These are phyloP conservation scores for Astrothelium macrocarpum DNA, from an alignment of 495 filamentous ascomycete genomes.

Conservation along the genomic window DNA sequence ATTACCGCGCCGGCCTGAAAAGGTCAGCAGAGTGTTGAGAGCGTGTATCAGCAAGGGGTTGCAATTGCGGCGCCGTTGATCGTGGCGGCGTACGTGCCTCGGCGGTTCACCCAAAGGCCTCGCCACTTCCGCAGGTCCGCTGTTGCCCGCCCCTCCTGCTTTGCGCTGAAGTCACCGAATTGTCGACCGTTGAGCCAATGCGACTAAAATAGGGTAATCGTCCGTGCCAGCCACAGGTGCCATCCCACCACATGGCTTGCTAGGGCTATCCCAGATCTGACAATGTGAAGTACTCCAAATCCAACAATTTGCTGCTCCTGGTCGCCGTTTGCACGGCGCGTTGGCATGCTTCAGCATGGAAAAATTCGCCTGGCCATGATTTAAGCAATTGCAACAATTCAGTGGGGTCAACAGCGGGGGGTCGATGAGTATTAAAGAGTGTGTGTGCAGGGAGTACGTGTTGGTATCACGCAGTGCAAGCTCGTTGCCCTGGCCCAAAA, in stretches of 20 bases:
- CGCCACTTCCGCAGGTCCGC: not conserved
- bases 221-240: not conserved
- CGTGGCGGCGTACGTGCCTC: not conserved
- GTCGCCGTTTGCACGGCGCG: not conserved
- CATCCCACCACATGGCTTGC: not conserved
- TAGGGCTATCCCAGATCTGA: conserved; percentile 3
- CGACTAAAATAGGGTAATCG: conserved; percentile 6
- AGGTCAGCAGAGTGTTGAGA: not conserved
- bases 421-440: not conserved
- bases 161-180: not conserved
- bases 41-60: not conserved
- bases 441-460: not conserved
- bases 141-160: not conserved
- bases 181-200: not conserved
- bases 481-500: not conserved
- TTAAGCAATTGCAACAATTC: not conserved
- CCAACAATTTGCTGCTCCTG: not conserved
- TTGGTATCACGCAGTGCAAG: not conserved
- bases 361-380: not conserved
- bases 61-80: not conserved
- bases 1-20: not conserved
- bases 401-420: not conserved
- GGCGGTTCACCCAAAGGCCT: not conserved
- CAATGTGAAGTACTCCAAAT: not conserved
- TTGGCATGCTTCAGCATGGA: not conserved